Percentiles rank a stretch among this genome's conserved stretches.
Evolutionary conservation across 371 early-diverging fungal species (phyloP).

Genomic region (Cokeromyces recurvatus): DNA sequence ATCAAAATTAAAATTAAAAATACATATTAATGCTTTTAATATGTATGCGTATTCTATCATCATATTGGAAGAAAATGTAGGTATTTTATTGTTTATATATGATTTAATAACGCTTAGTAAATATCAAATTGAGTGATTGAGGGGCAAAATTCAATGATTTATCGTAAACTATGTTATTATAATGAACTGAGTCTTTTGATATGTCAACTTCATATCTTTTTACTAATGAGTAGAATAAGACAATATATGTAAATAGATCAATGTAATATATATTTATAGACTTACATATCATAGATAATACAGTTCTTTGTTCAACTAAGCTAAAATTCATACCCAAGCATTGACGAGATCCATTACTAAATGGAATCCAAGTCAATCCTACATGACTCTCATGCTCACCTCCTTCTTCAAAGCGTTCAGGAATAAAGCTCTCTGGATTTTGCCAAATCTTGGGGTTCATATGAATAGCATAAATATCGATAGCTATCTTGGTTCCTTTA

Average conservation of each 20-base stretch:
- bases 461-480: constrained; percentile 13
- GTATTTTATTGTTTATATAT: too few relatives aligned
- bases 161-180: constrained; percentile 13
- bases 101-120: constrained; percentile 15
- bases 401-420: constrained; percentile 45
- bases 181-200: constrained; percentile 22
- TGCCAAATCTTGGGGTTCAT: constrained; percentile 34
- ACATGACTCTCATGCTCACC: constrained; percentile 23
- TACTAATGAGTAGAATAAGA: constrained; percentile 11
- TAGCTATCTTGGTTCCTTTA: constrained; percentile 7
- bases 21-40: too few relatives aligned
- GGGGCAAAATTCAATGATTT: constrained; percentile 12
- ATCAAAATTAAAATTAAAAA: too few relatives aligned
- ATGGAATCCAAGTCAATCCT: constrained; percentile 45
- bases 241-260: background rate
- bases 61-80: too few relatives aligned
- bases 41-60: too few relatives aligned
- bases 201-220: constrained; percentile 24
- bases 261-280: background rate
- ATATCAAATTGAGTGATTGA: constrained; percentile 2
- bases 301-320: constrained; percentile 48
- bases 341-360: constrained; percentile 47
- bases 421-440: constrained; percentile 39
- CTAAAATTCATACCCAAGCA: constrained; percentile 61
- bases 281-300: constrained; percentile 46